phyloP scores from a whole-genome alignment of 1,284 basidiomycete species.

The Papiliotrema laurentii region DNA sequence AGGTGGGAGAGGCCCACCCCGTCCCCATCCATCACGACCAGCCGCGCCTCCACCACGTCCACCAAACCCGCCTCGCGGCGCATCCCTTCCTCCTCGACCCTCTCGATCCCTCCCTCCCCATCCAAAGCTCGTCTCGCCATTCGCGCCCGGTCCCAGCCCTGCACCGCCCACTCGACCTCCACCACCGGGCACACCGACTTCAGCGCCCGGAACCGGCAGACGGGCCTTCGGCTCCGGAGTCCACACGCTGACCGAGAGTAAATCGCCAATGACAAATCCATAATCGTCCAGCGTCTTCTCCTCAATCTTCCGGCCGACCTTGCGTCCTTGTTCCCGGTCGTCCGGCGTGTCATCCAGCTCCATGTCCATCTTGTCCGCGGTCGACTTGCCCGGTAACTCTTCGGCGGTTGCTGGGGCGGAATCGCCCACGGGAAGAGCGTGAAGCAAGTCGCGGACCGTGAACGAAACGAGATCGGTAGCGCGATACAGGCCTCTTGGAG shows the following conservation, averaged over 20 bases:
- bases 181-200: not conserved
- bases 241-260: slow-evolving; percentile 31
- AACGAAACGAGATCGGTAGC: slow-evolving; percentile 34
- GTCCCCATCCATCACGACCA: slow-evolving; percentile 12
- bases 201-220: slow-evolving; percentile 2
- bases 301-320: slow-evolving; percentile 13
- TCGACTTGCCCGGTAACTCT: not conserved
- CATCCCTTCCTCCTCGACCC: not conserved
- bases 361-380: slow-evolving; percentile 13
- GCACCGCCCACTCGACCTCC: slow-evolving; percentile 5
- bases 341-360: slow-evolving; percentile 15
- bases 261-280: slow-evolving; percentile 40
- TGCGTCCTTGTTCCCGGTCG: no score
- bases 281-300: slow-evolving; percentile 41
- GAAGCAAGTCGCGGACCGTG: slow-evolving; percentile 31
- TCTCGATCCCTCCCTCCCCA: slow-evolving; percentile 10
- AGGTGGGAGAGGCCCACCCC: slow-evolving; percentile 25
- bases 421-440: no score
- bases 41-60: not conserved
- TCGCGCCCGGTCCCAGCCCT: slow-evolving; percentile 1
- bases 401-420: not conserved
- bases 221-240: slow-evolving; percentile 31
- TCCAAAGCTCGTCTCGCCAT: slow-evolving; percentile 11
- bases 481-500: slow-evolving; percentile 34
- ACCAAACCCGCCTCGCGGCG: not conserved